These are phyloP conservation scores for Stephanodiscus minutulus DNA, from an alignment of 108 stramenopile species.

Conservation along the genomic window DNA sequence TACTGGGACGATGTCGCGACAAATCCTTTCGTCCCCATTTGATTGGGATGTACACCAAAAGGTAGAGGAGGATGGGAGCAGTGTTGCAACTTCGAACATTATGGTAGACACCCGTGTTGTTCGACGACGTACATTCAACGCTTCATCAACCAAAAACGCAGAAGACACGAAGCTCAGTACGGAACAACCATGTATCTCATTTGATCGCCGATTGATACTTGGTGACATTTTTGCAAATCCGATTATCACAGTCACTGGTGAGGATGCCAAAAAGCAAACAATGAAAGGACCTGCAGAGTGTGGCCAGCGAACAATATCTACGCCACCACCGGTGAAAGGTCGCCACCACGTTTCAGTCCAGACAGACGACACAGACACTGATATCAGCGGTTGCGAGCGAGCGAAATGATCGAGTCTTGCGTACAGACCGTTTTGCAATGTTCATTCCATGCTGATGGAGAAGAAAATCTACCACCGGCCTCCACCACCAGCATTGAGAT, in stretches of 20 bases:
- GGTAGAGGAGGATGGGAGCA: background rate
- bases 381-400: background rate
- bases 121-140: background rate
- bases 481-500: too few species aligned
- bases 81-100: background rate
- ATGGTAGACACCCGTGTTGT: conserved; percentile 9
- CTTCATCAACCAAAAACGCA: background rate
- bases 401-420: background rate
- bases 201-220: background rate
- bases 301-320: background rate
- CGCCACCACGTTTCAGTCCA: conserved; percentile 5
- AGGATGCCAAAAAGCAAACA: background rate
- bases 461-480: too few species aligned
- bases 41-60: background rate
- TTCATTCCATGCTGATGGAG: background rate
- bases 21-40: conserved; percentile 11
- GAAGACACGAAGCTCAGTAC: background rate
- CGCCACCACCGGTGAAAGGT: conserved; percentile 7
- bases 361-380: background rate
- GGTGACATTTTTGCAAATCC: conserved; percentile 9
- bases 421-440: background rate
- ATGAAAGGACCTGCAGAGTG: background rate
- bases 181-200: background rate
- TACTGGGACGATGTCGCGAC: background rate
- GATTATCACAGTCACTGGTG: conserved; percentile 1